Evolutionary conservation across 192 early-diverging fungal genomes (phyloP).

Genomic region (Coemansia sp.): DNA sequence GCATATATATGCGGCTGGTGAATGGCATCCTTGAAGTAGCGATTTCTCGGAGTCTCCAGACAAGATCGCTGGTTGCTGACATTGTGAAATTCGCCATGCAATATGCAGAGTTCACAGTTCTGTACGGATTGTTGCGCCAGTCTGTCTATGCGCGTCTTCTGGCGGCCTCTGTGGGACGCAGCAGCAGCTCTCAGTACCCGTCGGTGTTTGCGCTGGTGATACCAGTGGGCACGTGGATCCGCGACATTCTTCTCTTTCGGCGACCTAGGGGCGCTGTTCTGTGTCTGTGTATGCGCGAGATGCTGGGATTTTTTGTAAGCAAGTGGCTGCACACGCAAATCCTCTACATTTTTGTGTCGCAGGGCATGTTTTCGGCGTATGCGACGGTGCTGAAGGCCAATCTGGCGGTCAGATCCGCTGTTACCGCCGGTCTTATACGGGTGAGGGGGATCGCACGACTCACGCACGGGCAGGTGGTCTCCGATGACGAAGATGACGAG

Average conservation of each 20-base stretch:
- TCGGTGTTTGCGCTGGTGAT: not conserved
- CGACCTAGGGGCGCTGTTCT: slow-evolving; percentile 30
- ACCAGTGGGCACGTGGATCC: slow-evolving; percentile 18
- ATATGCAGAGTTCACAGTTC: slow-evolving; percentile 22
- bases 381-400: not conserved
- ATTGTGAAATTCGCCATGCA: slow-evolving; percentile 15
- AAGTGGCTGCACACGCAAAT: not conserved
- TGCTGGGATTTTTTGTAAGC: not conserved
- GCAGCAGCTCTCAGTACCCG: not conserved
- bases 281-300: slow-evolving; percentile 30
- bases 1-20: slow-evolving; percentile 13
- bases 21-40: not conserved
- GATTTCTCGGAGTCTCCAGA: not conserved
- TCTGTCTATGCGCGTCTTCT: slow-evolving; percentile 20
- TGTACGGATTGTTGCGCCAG: slow-evolving; percentile 41
- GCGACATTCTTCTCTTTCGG: slow-evolving; percentile 16
- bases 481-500: not conserved
- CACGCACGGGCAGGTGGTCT: not conserved
- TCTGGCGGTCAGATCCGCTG: not conserved
- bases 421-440: not conserved
- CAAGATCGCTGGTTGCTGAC: not conserved
- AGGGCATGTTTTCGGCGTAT: not conserved
- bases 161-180: not conserved
- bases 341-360: not conserved
- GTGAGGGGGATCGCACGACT: not conserved